A percentile compares a stretch with the other conserved stretches of the same genome.
phyloP scores from a whole-genome alignment of 129 eudicot genomes.

The Tanacetum coccineum region DNA sequence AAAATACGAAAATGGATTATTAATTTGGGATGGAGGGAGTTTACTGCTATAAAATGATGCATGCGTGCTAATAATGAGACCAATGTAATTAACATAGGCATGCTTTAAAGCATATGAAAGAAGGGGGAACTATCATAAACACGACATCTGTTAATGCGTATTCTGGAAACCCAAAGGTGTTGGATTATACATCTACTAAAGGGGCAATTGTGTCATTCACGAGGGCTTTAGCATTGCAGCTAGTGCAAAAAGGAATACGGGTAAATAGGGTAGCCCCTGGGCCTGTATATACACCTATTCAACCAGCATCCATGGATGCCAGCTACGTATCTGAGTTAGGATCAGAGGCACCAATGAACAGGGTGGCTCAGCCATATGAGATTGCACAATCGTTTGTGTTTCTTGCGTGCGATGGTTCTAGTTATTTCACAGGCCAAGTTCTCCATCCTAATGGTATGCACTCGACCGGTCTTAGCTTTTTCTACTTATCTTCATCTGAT shows the following conservation, averaged over 20 bases:
- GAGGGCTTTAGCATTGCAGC: neutral
- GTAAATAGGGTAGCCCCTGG: neutral
- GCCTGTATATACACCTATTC: neutral
- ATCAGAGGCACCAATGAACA: neutral
- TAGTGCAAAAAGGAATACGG: neutral
- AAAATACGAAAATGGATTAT: too few species aligned
- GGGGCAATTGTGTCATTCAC: neutral
- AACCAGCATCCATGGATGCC: neutral
- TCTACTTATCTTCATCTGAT: neutral
- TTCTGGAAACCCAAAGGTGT: conserved; percentile 5
- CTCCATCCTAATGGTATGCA: neutral
- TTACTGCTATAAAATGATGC: too few species aligned
- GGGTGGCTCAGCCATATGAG: neutral
- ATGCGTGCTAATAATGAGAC: too few species aligned
- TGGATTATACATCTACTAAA: conserved; percentile 12
- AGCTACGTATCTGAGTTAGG: neutral
- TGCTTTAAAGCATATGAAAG: conserved; percentile 22
- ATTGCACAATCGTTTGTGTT: neutral
- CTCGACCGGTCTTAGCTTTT: neutral
- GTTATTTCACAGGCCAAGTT: neutral
- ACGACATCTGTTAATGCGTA: conserved; percentile 23
- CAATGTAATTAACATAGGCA: neutral
- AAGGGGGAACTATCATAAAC: conserved; percentile 21
- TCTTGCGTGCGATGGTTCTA: neutral
- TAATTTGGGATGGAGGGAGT: too few species aligned